Base-by-base conservation (phyloP, 2,329 filamentous ascomycete genomes). In the Taxawa tesnikishii region DNA sequence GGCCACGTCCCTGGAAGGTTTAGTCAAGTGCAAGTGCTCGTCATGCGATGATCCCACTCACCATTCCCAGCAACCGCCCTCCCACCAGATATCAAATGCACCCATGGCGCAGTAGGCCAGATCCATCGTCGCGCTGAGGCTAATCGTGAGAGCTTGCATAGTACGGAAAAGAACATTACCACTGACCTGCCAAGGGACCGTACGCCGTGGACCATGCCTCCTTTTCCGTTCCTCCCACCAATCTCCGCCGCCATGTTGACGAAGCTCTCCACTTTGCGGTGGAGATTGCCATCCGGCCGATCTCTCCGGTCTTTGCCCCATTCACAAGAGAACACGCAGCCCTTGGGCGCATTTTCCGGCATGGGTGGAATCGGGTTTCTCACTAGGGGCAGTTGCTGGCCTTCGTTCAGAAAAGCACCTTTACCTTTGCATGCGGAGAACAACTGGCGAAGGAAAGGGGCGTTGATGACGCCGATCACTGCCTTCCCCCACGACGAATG, bases 81-180 rank as follows among this genome's bases (percentile, higher is more conserved):
- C 79, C 79, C 79, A 85, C 79, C 80, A 84, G 8, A 84, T 82
- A 54, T 85, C 80, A 42, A 84, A 76, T 0, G 73, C 64, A 0
- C 80, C 80, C 68, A 80, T 80, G 9, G 81, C 80, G 7, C 73
- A 72, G 50, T 84, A 85, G 0, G 79, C 79, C 29, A 85, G 55
- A 52, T 84, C 80, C 33, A 85, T 49, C 2, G 80, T 82, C 6
- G 80, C 80, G 47, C 77, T 79, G 16, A 19, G 27, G n/a, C n/a
- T n/a, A n/a, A n/a, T n/a, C n/a, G n/a, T n/a, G n/a, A n/a, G n/a
- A n/a, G n/a, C n/a, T n/a, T n/a, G n/a, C n/a, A n/a, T n/a, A n/a
- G n/a, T n/a, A n/a, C n/a, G n/a, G n/a, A n/a, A n/a, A n/a, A n/a
- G n/a, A 32, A 13, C 30, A 29, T 14, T 26, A 18, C 13, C 8